phyloP scores from a whole-genome alignment of 2,329 filamentous ascomycete genomes.

The Pseudocercospora ulei region DNA sequence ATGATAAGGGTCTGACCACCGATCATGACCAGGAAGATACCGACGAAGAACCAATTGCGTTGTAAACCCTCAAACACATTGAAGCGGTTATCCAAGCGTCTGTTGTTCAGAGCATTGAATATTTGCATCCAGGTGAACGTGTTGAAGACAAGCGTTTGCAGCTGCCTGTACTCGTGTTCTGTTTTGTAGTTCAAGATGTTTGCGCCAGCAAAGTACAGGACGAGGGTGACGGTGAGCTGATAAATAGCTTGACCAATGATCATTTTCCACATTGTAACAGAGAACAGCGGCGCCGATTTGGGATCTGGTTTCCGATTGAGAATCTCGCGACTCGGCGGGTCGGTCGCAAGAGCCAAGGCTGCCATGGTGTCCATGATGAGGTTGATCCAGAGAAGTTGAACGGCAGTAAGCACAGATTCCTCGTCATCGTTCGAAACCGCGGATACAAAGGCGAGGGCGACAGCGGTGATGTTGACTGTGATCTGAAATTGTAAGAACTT shows the following conservation, averaged over 20 bases:
- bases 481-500: conserved; percentile 61
- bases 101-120: conserved; percentile 97
- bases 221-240: conserved; percentile 67
- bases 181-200: conserved; percentile 51
- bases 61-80: conserved; percentile 88
- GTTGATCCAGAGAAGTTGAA: conserved; percentile 92
- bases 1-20: conserved; percentile 84
- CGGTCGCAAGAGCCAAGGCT: conserved; percentile 76
- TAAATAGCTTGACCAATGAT: conserved; percentile 87
- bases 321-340: conserved; percentile 74
- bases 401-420: conserved; percentile 69
- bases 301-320: conserved; percentile 69
- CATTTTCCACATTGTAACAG: conserved; percentile 98
- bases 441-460: conserved; percentile 76
- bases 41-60: conserved; percentile 80
- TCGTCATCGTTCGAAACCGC: conserved; percentile 63
- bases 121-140: conserved; percentile 99
- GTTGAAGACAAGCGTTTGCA: conserved; percentile 86
- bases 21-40: conserved; percentile 77
- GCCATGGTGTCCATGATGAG: conserved; percentile 96
- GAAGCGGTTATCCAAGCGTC: conserved; percentile 84
- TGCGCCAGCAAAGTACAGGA: conserved; percentile 66
- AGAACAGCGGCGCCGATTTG: conserved; percentile 68
- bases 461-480: conserved; percentile 85
- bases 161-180: conserved; percentile 41